phyloP scores from a whole-genome alignment of 2,329 filamentous ascomycete genomes.

The Myriosclerotinia duriaeana region DNA sequence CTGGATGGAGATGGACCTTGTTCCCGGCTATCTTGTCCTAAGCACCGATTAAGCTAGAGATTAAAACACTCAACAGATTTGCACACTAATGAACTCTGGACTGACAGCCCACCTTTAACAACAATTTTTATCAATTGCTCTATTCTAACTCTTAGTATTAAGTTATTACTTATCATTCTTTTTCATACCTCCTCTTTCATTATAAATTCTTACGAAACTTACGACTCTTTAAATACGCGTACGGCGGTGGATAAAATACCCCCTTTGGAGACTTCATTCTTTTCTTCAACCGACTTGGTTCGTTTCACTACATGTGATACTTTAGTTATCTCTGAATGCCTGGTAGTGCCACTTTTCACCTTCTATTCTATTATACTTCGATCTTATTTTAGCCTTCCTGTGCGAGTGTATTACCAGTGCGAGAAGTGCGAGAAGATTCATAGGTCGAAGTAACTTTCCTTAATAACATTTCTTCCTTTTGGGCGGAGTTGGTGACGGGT shows the following conservation, averaged over 20 bases:
- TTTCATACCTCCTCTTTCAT: background rate
- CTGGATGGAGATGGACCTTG: background rate
- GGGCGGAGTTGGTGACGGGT: conserved; percentile 3
- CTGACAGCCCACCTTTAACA: background rate
- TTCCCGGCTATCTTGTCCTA: background rate
- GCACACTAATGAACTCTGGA: too few species aligned
- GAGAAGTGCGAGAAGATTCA: conserved; percentile 3
- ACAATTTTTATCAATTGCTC: background rate
- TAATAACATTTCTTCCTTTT: background rate
- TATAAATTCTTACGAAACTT: conserved; percentile 2
- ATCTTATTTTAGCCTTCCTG: background rate
- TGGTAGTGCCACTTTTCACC: background rate
- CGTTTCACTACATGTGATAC: background rate
- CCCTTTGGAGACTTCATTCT: background rate
- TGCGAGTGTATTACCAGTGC: background rate
- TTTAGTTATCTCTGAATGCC: background rate
- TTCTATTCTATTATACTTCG: background rate
- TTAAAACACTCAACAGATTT: background rate
- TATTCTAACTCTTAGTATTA: background rate
- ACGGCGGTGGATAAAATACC: conserved; percentile 11
- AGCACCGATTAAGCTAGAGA: background rate
- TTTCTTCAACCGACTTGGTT: conserved; percentile 1
- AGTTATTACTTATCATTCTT: background rate
- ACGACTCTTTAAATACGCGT: background rate
- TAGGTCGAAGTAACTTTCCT: background rate